Evolutionary conservation across 345 rosid species (phyloP), one percentile per base, ranked within the genome.

Genomic region (Euphorbia peplus): DNA sequence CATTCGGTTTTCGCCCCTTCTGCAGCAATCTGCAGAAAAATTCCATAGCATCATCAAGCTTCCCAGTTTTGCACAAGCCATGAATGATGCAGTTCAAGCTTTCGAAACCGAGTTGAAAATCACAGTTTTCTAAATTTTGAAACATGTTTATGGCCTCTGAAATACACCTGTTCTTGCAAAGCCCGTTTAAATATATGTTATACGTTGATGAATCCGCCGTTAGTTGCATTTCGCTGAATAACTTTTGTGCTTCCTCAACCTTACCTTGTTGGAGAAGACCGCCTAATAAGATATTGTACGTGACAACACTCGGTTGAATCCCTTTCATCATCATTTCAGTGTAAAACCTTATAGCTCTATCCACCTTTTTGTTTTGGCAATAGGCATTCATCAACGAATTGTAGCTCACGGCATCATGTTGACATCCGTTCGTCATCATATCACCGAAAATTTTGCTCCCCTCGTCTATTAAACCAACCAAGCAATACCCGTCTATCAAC

Each of bases 401-500:
- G 63, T 70, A 69, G 73, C 76, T 64, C 8, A 70, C 56, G 0
- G 5, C 63, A 18, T 70, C 47, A 19, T 39, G 70, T 57, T 56
- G 39, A 50, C 66, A 50, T 30, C 76, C 77, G 53, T 66, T 61
- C 52, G 32, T 66, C 8, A 14, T n/a, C 67, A 69, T 58, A 6
- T 59, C 66, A 42, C 25, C 58, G 66, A 61, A 70, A 35, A 66
- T 51, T 50, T 72, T 66, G 26, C n/a, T 69, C 32, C 64, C 78
- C 30, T 75, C 35, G 5, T 65, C 69, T 12, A 66, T n/a, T 62
- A 70, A 46, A 62, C 78, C 75, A 0, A 37, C 46, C 66, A 58
- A 58, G 56, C 69, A 66, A 35, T 67, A 68, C 4, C 76, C 80
- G 15, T 76, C 67, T 61, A 73, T 73, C 48, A 76, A 63, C 0